phyloP scores from a whole-genome alignment of 768 basidiomycete genomes.

The Cystobasidium ongulense region DNA sequence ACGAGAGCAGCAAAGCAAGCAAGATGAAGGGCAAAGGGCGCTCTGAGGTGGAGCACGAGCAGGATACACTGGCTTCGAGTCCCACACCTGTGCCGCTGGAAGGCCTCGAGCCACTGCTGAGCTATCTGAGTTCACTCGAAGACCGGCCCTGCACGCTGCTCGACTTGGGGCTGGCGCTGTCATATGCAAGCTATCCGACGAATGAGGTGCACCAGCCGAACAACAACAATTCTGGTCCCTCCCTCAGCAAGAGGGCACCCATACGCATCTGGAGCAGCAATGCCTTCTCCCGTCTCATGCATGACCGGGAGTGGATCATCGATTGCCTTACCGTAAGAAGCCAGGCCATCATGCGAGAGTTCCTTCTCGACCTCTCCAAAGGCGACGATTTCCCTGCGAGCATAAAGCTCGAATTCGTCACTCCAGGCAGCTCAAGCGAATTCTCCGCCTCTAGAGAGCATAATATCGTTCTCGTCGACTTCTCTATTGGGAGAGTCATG shows the following conservation, averaged over 20 bases:
- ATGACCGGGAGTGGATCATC: background rate
- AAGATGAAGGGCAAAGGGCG: background rate
- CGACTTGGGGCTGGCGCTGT: background rate
- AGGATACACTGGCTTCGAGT: background rate
- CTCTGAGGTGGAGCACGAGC: background rate
- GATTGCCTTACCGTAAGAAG: background rate
- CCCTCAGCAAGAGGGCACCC: background rate
- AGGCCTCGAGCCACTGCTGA: background rate
- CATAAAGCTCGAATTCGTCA: background rate
- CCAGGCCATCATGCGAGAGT: background rate
- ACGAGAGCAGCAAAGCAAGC: background rate
- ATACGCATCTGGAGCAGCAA: constrained; percentile 9
- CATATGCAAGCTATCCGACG: constrained; percentile 2
- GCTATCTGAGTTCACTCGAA: background rate
- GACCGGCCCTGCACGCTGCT: background rate
- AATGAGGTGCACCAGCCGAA: background rate
- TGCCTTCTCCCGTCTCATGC: background rate
- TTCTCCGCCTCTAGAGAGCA: background rate
- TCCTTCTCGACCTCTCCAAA: background rate
- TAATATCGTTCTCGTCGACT: background rate
- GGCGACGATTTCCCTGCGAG: background rate
- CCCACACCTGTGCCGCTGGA: background rate
- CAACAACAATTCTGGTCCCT: background rate
- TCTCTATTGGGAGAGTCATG: background rate
- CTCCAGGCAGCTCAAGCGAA: background rate